Evolutionary conservation across 495 filamentous ascomycete genomes (phyloP), one percentile per base, ranked within the genome.

Genomic region (Xylaria grammica): DNA sequence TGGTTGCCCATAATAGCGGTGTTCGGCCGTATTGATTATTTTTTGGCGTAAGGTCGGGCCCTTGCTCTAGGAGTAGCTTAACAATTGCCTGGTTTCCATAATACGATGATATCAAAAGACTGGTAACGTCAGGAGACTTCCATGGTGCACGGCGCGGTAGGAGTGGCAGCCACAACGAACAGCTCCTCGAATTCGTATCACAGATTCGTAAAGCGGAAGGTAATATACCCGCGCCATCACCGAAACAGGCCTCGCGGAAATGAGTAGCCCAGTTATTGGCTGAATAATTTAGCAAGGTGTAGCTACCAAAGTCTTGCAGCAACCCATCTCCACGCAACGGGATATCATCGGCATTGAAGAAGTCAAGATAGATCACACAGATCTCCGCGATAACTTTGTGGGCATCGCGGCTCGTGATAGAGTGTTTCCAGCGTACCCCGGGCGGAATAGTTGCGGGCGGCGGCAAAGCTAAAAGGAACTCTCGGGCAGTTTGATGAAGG

Each of bases 401-500:
- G 34, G 77, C 74, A 19, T 72, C 74, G 22, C 40, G 48, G 7
- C 9, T 26, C 1, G 17, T 22, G 11, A 70, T 60, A 11, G 75
- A 77, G 51, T 76, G 58, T 40, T 69, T 65, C 68, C 69, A 74
- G 10, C 53, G 63, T 56, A 65, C 64, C 17, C 22, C 49, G 11
- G 3, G 9, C 11, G 26, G 48, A 8, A n/a, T 49, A n/a, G 29
- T 45, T 32, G 0, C 7, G 7, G 27, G 38, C 45, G 52, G 36
- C n/a, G 66, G 36, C 34, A 8, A 2, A 17, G 51, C 38, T 63
- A 77, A 62, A 13, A 79, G 63, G 45, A 76, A 79, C 56, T 81
- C 76, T 45, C 68, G 79, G 2, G 76, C 77, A 5, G 80, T 82
- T 48, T 82, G 80, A 53, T 81, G 80, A 38, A 82, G 67, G 1